Conservation (phyloP, 2,329 filamentous ascomycete genomes). For the Botrytis aclada region DNA sequence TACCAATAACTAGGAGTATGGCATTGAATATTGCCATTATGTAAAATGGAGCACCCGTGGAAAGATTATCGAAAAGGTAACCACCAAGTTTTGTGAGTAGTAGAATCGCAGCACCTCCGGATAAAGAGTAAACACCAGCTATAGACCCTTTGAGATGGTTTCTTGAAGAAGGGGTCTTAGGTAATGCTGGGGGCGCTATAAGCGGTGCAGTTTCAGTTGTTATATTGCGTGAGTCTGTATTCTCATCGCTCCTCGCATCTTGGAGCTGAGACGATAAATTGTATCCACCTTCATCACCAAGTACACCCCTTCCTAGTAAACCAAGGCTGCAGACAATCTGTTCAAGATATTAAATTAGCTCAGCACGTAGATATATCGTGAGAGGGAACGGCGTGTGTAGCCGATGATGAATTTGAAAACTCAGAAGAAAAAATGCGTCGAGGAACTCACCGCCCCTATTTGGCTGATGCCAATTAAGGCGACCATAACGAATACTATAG, state of each 20-base stretch:
- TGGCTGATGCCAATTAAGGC: constrained; percentile 85
- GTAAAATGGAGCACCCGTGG: constrained; percentile 80
- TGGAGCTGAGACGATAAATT: constrained; percentile 36
- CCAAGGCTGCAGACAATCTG: constrained; percentile 90
- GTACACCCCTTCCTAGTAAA: constrained; percentile 76
- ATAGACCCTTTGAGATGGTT: constrained; percentile 80
- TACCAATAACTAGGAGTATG: constrained; percentile 55
- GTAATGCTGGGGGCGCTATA: constrained; percentile 27
- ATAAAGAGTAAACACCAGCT: constrained; percentile 89
- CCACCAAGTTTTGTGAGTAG: constrained; percentile 90
- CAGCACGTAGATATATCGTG: not conserved
- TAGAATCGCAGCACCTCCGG: constrained; percentile 84
- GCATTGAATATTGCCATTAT: constrained; percentile 90
- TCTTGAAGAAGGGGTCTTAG: constrained; percentile 29
- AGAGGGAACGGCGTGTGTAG: not conserved
- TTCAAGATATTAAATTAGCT: constrained; percentile 4
- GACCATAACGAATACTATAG: constrained; percentile 71
- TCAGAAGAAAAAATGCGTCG: not conserved
- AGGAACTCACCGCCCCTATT: constrained; percentile 63
- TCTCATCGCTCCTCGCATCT: constrained; percentile 16
- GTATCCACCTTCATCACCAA: constrained; percentile 46
- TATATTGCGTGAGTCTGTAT: constrained; percentile 11
- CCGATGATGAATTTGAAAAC: not conserved
- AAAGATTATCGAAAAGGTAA: constrained; percentile 73
- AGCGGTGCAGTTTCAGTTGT: constrained; percentile 35